phyloP scores from a whole-genome alignment of 768 basidiomycete species.

The Clathrus columnatus region DNA sequence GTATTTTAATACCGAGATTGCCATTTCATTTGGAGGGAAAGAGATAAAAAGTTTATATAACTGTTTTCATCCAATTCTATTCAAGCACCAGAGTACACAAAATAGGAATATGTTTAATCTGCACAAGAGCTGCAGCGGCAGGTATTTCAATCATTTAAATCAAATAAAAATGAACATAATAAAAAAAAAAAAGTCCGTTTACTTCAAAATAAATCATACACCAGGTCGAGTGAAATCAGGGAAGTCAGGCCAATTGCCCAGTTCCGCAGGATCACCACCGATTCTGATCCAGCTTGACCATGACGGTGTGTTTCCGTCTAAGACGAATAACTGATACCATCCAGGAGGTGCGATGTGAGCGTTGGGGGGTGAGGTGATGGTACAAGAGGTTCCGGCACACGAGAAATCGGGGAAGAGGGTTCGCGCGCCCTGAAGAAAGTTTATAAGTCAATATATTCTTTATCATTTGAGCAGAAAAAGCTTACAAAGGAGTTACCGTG shows the following conservation, averaged over 20 bases:
- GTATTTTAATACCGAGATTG: not conserved
- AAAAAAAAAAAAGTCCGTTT: not conserved
- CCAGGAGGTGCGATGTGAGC: constrained; percentile 15
- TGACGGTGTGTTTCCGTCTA: constrained; percentile 12
- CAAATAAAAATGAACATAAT: not conserved
- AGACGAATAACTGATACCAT: constrained; percentile 15
- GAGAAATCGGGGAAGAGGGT: constrained; percentile 15
- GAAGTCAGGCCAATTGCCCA: constrained; percentile 68
- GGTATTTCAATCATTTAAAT: too few species aligned
- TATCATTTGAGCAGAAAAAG: not conserved
- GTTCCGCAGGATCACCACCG: constrained; percentile 33
- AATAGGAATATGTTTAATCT: too few species aligned
- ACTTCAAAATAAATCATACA: constrained; percentile 29
- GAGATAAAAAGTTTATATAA: too few species aligned
- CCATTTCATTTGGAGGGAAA: too few species aligned
- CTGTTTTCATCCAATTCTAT: too few species aligned
- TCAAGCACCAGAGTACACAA: too few species aligned
- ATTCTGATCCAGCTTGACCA: constrained; percentile 15
- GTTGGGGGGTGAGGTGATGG: constrained; percentile 15
- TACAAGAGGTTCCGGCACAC: constrained; percentile 13
- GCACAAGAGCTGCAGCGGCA: too few species aligned
- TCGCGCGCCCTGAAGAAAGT: constrained; percentile 11
- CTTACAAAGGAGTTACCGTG: constrained; percentile 14
- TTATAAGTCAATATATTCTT: not conserved
- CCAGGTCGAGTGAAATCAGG: constrained; percentile 65